phyloP scores from a whole-genome alignment of 2,329 filamentous ascomycete species.

The Cladosporium velox region DNA sequence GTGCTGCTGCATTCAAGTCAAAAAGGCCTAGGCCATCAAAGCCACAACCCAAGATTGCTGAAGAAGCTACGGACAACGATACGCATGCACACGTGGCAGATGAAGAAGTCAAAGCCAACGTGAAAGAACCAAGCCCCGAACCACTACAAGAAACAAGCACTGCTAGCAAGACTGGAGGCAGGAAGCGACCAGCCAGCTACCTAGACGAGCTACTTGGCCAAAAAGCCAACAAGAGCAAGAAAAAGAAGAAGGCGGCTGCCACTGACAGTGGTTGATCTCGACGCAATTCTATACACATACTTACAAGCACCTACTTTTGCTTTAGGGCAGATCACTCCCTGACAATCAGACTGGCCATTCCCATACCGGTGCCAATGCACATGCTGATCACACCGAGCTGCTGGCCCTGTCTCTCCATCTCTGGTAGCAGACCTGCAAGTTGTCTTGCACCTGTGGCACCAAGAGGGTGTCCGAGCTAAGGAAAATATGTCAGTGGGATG shows the following conservation, averaged over 20 bases:
- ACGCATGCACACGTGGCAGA: slow-evolving; percentile 16
- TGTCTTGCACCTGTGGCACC: slow-evolving; percentile 86
- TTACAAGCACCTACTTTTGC: background rate
- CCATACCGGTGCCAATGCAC: slow-evolving; percentile 64
- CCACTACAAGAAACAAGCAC: slow-evolving; percentile 3
- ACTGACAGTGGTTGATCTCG: slow-evolving; percentile 23
- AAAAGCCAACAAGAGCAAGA: slow-evolving; percentile 53
- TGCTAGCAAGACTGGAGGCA: slow-evolving; percentile 18
- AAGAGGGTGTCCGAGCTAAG: slow-evolving; percentile 70
- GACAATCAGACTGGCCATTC: slow-evolving; percentile 55
- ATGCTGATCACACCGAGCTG: slow-evolving; percentile 86
- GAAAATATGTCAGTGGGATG: background rate
- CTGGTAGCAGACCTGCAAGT: slow-evolving; percentile 70
- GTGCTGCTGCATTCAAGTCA: slow-evolving; percentile 30
- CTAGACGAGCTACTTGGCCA: slow-evolving; percentile 56
- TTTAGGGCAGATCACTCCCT: slow-evolving; percentile 41
- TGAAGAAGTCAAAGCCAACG: slow-evolving; percentile 42
- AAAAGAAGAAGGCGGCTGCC: slow-evolving; percentile 24
- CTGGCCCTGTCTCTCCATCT: slow-evolving; percentile 66
- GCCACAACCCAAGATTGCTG: background rate
- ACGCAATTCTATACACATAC: slow-evolving; percentile 23
- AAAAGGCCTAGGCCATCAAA: slow-evolving; percentile 21
- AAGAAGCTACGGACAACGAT: background rate
- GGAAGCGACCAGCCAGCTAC: slow-evolving; percentile 51
- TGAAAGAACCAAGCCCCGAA: slow-evolving; percentile 27